These are phyloP conservation scores for Globisporangium recalcitrans DNA, from an alignment of 352 stramenopile species.

Conservation along the genomic window DNA sequence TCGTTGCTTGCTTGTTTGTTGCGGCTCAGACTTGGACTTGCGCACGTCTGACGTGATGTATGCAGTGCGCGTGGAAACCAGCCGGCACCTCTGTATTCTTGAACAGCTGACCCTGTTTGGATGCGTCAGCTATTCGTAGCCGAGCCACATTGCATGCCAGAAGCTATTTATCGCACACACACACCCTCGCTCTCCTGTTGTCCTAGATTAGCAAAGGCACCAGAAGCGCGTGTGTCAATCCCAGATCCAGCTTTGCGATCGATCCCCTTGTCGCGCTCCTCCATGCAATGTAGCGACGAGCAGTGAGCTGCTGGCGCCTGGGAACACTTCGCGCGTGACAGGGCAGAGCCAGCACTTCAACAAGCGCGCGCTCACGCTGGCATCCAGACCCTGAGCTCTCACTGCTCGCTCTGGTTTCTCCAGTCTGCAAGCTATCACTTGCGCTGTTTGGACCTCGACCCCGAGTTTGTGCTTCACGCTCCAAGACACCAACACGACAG, in stretches of 20 bases:
- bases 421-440: background rate
- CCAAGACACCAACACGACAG: background rate
- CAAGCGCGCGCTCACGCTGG: no score
- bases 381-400: no score
- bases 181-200: background rate
- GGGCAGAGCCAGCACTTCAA: background rate
- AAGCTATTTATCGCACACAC: background rate
- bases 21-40: background rate
- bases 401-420: background rate
- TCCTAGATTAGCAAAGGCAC: no score
- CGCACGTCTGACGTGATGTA: background rate
- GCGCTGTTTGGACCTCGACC: background rate
- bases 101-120: background rate
- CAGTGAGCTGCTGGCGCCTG: background rate
- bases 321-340: background rate
- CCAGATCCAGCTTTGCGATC: background rate
- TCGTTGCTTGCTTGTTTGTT: background rate
- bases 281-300: background rate
- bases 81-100: background rate
- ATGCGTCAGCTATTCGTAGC: background rate
- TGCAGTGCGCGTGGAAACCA: constrained; percentile 1
- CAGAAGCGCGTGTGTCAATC: no score
- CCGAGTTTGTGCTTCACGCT: background rate
- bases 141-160: background rate
- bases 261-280: background rate